Conservation (phyloP, 1,284 basidiomycete species). For the Cutaneotrichosporon cavernicola region DNA sequence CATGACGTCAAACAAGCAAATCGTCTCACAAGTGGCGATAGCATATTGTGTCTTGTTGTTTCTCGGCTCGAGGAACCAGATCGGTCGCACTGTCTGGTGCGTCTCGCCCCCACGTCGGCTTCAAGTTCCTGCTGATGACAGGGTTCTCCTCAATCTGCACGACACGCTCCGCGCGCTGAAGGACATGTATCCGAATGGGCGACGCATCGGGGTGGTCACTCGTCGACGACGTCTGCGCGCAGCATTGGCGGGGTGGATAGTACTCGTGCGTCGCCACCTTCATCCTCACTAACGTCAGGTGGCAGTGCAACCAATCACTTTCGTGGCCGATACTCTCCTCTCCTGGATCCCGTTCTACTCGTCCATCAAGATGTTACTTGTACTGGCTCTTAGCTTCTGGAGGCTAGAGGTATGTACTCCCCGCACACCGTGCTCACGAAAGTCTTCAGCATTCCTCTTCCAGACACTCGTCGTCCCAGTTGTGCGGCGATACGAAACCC, state of each 20-base stretch:
- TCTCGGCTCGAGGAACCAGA: not conserved
- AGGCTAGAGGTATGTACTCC: slow-evolving; percentile 30
- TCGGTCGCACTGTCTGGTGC: slow-evolving; percentile 14
- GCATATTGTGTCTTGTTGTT: not conserved
- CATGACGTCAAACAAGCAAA: not conserved
- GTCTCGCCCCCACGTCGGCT: not conserved
- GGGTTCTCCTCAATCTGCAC: slow-evolving; percentile 33
- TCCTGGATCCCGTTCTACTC: slow-evolving; percentile 45
- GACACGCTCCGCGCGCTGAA: slow-evolving; percentile 42
- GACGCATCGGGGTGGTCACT: slow-evolving; percentile 33
- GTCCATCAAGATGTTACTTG: slow-evolving; percentile 29
- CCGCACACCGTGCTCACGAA: not conserved
- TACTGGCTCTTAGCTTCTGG: slow-evolving; percentile 27
- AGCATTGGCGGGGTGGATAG: slow-evolving; percentile 37
- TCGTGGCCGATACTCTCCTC: slow-evolving; percentile 24
- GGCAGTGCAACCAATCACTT: slow-evolving; percentile 18
- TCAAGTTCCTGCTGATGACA: slow-evolving; percentile 18
- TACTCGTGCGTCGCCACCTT: slow-evolving; percentile 30
- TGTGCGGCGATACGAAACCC: slow-evolving; percentile 35
- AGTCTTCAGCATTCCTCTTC: slow-evolving; percentile 35
- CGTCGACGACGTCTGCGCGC: slow-evolving; percentile 36
- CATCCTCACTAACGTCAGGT: slow-evolving; percentile 22
- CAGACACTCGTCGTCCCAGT: slow-evolving; percentile 26
- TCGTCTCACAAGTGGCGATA: not conserved
- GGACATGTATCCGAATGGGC: slow-evolving; percentile 33